A percentile compares a stretch with the other conserved stretches of the same genome.
Evolutionary conservation across 768 basidiomycete genomes (phyloP).

Genomic region (Kwoniella pini): DNA sequence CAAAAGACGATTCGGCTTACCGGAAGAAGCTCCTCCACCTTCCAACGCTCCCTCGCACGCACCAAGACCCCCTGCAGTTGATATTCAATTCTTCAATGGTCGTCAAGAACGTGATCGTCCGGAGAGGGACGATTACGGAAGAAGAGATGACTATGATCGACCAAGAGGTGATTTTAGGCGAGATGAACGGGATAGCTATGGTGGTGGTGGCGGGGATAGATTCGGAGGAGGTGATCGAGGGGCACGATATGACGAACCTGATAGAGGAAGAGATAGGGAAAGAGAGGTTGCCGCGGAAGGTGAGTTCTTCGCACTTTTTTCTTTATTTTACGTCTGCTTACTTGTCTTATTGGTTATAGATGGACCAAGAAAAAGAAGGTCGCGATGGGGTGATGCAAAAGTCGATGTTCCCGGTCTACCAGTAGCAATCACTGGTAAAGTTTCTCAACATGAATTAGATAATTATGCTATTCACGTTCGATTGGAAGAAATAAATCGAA

Average conservation of each 20-base stretch:
- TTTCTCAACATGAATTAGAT: slow-evolving; percentile 93
- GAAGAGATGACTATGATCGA: slow-evolving; percentile 18
- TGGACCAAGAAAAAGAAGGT: slow-evolving; percentile 88
- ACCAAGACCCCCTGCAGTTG: slow-evolving; percentile 68
- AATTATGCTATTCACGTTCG: slow-evolving; percentile 96
- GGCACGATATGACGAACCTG: slow-evolving; percentile 26
- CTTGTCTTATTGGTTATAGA: slow-evolving; percentile 58
- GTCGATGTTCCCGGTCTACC: slow-evolving; percentile 84
- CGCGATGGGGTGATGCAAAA: slow-evolving; percentile 95
- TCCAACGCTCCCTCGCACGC: slow-evolving; percentile 84
- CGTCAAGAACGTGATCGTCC: slow-evolving; percentile 60
- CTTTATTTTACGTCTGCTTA: slow-evolving; percentile 33
- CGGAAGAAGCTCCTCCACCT: slow-evolving; percentile 77
- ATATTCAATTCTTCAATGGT: slow-evolving; percentile 46
- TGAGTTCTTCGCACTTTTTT: too few species aligned
- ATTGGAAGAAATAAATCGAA: slow-evolving; percentile 95
- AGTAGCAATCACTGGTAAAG: slow-evolving; percentile 84
- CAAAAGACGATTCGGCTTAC: slow-evolving; percentile 85
- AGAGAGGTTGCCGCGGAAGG: slow-evolving; percentile 65
- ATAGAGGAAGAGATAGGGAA: slow-evolving; percentile 28
- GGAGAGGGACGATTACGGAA: slow-evolving; percentile 23
- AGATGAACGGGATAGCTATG: slow-evolving; percentile 31
- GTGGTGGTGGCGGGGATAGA: slow-evolving; percentile 19
- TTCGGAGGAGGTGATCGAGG: too few species aligned
- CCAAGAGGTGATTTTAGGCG: slow-evolving; percentile 20